phyloP scores from a whole-genome alignment of 23 red algal genomes.

The Porphyridium purpureum region DNA sequence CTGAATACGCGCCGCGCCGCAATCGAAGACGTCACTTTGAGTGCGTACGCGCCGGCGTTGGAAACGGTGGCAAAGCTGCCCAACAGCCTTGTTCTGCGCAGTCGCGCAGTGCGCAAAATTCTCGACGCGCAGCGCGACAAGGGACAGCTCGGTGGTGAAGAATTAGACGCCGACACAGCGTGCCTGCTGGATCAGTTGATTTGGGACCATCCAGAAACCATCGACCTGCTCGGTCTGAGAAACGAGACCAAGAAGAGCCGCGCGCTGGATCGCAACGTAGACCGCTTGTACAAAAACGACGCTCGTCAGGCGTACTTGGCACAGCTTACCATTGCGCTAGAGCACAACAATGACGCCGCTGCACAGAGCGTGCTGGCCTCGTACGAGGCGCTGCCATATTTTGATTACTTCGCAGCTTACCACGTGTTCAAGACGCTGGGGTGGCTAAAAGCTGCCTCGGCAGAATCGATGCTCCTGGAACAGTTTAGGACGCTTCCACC shows the following conservation, averaged over 20 bases:
- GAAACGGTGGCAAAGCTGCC: constrained; percentile 13
- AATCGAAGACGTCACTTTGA: constrained; percentile 49
- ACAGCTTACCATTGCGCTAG: neutral
- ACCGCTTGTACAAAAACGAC: constrained; percentile 64
- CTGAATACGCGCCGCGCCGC: constrained; percentile 40
- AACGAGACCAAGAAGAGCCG: constrained; percentile 43
- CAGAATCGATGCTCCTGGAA: constrained; percentile 28
- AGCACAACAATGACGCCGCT: neutral
- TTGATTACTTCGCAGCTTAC: constrained; percentile 78
- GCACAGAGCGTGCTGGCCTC: constrained; percentile 18
- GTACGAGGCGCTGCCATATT: constrained; percentile 34
- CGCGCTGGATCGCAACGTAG: constrained; percentile 18
- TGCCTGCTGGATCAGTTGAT: constrained; percentile 25
- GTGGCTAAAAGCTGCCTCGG: constrained; percentile 19
- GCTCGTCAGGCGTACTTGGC: constrained; percentile 35
- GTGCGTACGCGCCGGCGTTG: constrained; percentile 20
- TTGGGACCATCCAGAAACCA: constrained; percentile 41
- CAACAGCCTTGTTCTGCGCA: constrained; percentile 40
- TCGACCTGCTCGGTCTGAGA: constrained; percentile 36
- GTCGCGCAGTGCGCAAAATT: constrained; percentile 30
- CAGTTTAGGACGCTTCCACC: constrained; percentile 30
- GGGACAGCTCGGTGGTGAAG: neutral
- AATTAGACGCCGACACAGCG: constrained; percentile 7
- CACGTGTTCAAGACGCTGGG: constrained; percentile 66
- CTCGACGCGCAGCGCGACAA: constrained; percentile 8